A percentile compares a stretch with the other conserved stretches of the same genome.
These are phyloP conservation scores for Coemansia sp. DNA, from an alignment of 192 early-diverging fungal species.

Conservation along the genomic window DNA sequence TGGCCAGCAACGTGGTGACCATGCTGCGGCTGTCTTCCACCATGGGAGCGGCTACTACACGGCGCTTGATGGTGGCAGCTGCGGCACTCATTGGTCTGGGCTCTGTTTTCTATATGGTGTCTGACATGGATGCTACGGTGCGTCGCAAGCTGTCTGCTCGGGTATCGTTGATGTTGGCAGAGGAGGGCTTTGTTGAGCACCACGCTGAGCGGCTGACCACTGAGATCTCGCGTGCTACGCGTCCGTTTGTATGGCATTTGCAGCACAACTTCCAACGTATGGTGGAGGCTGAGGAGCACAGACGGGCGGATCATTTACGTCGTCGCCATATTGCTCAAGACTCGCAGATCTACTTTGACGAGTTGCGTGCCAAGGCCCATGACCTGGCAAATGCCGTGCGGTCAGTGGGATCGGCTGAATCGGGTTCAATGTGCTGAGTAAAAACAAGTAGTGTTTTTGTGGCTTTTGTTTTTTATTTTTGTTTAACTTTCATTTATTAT, in stretches of 20 bases:
- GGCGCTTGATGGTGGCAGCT: conserved; percentile 38
- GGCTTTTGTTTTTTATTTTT: neutral
- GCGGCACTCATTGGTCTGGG: conserved; percentile 51
- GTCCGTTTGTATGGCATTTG: conserved; percentile 67
- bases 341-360: conserved; percentile 63
- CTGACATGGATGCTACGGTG: conserved; percentile 67
- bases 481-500: neutral
- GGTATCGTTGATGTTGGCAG: conserved; percentile 50
- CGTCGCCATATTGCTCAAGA: conserved; percentile 59
- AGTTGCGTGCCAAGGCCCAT: conserved; percentile 58
- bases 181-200: conserved; percentile 54
- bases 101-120: conserved; percentile 59
- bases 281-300: conserved; percentile 67
- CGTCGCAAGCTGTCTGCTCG: conserved; percentile 64
- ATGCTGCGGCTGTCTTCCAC: conserved; percentile 42
- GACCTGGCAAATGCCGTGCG: conserved; percentile 53
- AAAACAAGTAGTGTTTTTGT: neutral
- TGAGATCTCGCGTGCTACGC: conserved; percentile 61
- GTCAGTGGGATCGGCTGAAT: conserved; percentile 16
- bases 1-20: conserved; percentile 27
- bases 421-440: conserved; percentile 1
- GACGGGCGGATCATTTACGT: conserved; percentile 57
- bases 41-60: conserved; percentile 35
- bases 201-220: conserved; percentile 64
- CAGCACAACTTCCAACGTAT: conserved; percentile 67